These are phyloP conservation scores for Didymella segeticola DNA, from an alignment of 2,329 filamentous ascomycete genomes.

Conservation along the genomic window DNA sequence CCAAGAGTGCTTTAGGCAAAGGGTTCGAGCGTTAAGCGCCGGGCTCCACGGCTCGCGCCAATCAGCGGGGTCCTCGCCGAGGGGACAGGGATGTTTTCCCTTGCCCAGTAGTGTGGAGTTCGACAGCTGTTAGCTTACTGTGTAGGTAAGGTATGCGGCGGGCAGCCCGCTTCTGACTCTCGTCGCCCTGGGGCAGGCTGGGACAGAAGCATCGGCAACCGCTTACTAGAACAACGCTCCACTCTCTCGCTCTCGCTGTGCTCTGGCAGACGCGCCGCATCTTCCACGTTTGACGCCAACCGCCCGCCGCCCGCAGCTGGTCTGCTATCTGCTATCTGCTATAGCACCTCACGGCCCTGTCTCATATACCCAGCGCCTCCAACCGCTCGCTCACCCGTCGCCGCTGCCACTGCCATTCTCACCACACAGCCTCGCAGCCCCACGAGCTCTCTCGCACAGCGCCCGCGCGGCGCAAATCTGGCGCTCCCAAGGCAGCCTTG, in stretches of 20 bases:
- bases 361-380: conserved; percentile 25
- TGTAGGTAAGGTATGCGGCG: too few relatives aligned
- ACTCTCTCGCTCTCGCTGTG: neutral
- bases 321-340: too few relatives aligned
- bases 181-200: conserved; percentile 1
- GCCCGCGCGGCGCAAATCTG: conserved; percentile 33
- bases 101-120: conserved; percentile 3
- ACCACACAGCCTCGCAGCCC: conserved; percentile 20
- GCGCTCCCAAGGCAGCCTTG: conserved; percentile 29
- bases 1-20: neutral
- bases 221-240: too few relatives aligned
- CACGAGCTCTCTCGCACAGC: conserved; percentile 12
- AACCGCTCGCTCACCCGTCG: conserved; percentile 23
- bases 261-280: conserved; percentile 10
- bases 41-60: conserved; percentile 4
- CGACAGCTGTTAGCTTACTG: conserved; percentile 19
- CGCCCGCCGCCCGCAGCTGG: conserved; percentile 29
- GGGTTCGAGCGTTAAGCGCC: conserved; percentile 14
- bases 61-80: neutral
- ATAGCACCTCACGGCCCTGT: conserved; percentile 18
- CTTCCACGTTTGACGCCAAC: neutral
- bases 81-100: neutral
- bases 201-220: neutral
- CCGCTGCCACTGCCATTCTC: conserved; percentile 25
- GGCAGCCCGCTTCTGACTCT: conserved; percentile 9